Conservation (phyloP, 2,329 filamentous ascomycete genomes). For the Teratosphaeria nubilosa region DNA sequence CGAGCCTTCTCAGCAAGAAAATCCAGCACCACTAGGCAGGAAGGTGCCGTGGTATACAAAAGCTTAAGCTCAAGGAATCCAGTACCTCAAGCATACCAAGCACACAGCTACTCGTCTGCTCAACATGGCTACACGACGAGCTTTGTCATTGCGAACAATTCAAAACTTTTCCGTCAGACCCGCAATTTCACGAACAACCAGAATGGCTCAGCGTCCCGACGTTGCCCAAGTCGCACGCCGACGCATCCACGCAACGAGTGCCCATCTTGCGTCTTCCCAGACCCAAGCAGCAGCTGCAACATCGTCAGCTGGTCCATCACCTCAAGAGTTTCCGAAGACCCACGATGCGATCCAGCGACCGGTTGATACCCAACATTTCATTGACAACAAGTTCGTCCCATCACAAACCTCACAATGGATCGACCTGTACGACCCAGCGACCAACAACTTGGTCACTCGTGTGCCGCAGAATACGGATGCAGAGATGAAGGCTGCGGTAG, state of each 20-base stretch:
- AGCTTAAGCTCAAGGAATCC: neutral
- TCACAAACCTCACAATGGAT: slow-evolving; percentile 64
- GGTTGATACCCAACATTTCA: slow-evolving; percentile 66
- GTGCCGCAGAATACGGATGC: slow-evolving; percentile 72
- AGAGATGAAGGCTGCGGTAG: slow-evolving; percentile 66
- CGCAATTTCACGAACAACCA: slow-evolving; percentile 18
- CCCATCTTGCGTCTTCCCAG: slow-evolving; percentile 33
- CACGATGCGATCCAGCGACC: slow-evolving; percentile 62
- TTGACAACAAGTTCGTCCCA: slow-evolving; percentile 67
- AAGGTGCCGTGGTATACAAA: neutral
- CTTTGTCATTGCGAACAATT: slow-evolving; percentile 31
- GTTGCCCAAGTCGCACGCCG: slow-evolving; percentile 31
- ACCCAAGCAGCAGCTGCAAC: slow-evolving; percentile 27
- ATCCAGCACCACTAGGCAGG: neutral
- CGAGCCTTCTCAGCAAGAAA: neutral
- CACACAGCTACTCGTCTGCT: slow-evolving; percentile 24
- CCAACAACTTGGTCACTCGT: slow-evolving; percentile 74
- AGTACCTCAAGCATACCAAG: neutral
- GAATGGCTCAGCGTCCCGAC: slow-evolving; percentile 10
- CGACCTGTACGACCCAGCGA: slow-evolving; percentile 71
- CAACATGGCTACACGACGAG: slow-evolving; percentile 38
- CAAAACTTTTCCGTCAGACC: slow-evolving; percentile 31
- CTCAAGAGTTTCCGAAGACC: slow-evolving; percentile 53
- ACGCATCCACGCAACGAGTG: slow-evolving; percentile 46
- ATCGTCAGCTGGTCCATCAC: slow-evolving; percentile 38